Conservation (phyloP, 306 rosid species). For the Crotalaria pallida region DNA sequence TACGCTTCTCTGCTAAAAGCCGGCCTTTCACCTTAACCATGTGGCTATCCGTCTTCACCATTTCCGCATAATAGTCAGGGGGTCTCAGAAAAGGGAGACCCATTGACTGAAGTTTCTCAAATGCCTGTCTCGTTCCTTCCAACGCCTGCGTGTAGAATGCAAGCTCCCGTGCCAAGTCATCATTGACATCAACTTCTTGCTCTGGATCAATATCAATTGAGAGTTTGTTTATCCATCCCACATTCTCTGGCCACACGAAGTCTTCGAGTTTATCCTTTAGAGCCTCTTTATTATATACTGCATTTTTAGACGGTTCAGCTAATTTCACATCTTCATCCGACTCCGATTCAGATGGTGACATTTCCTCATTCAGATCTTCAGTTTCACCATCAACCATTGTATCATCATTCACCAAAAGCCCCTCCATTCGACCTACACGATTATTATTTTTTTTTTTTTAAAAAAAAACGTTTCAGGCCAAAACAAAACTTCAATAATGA, state of each 20-base stretch:
- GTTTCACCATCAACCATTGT: conserved; percentile 8
- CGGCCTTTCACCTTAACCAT: conserved; percentile 78
- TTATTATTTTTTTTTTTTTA: background rate
- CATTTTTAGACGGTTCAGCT: conserved; percentile 59
- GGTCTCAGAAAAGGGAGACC: conserved; percentile 77
- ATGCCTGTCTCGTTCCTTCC: conserved; percentile 75
- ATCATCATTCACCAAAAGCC: conserved; percentile 20
- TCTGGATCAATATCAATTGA: conserved; percentile 69
- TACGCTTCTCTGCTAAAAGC: conserved; percentile 61
- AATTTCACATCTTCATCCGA: conserved; percentile 56
- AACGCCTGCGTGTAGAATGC: conserved; percentile 79
- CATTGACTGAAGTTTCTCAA: conserved; percentile 63
- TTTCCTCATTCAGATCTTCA: conserved; percentile 29
- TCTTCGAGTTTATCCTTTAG: conserved; percentile 84
- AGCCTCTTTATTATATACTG: conserved; percentile 61
- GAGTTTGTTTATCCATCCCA: conserved; percentile 70
- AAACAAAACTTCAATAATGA: background rate
- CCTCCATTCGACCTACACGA: conserved; percentile 49
- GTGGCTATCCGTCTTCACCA: conserved; percentile 84
- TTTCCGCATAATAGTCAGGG: conserved; percentile 82
- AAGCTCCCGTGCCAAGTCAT: conserved; percentile 80
- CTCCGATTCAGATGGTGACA: conserved; percentile 51
- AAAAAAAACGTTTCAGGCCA: background rate
- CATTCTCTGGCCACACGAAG: conserved; percentile 74
- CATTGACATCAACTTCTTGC: conserved; percentile 76